Conservation (phyloP, 257 asterid species). For the Avicennia marina region DNA sequence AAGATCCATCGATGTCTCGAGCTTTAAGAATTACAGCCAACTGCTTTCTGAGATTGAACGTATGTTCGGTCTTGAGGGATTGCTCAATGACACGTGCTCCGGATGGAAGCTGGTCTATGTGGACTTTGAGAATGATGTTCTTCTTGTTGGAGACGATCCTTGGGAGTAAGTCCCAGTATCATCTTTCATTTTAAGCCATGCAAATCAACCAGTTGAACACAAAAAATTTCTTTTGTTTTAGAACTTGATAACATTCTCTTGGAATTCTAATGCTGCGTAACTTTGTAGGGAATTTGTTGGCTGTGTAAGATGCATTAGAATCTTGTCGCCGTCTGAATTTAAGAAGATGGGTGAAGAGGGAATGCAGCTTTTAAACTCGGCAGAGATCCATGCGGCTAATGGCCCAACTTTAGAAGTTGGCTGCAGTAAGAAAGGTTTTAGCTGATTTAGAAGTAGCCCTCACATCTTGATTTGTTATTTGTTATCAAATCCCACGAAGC, state of each 20-base stretch:
- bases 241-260: no score
- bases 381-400: constrained; percentile 34
- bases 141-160: constrained; percentile 88
- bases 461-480: no score
- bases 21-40: constrained; percentile 60
- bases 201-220: no score
- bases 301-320: constrained; percentile 91
- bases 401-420: constrained; percentile 29
- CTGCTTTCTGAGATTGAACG: constrained; percentile 65
- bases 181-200: no score
- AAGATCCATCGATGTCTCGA: constrained; percentile 75
- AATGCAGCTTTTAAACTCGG: constrained; percentile 87
- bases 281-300: constrained; percentile 72
- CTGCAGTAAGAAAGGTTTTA: no score
- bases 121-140: constrained; percentile 75
- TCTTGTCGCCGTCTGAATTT: constrained; percentile 85
- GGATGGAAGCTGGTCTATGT: constrained; percentile 91
- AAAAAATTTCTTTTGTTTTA: no score
- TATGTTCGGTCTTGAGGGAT: constrained; percentile 81
- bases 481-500: no score
- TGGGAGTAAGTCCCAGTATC: constrained; percentile 94
- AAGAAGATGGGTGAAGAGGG: constrained; percentile 99
- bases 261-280: neutral
- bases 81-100: constrained; percentile 61
- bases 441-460: no score